A percentile compares a stretch with the other conserved stretches of the same genome.
Conservation (phyloP, 371 early-diverging fungal genomes). For the Rhizopus arrhizus region DNA sequence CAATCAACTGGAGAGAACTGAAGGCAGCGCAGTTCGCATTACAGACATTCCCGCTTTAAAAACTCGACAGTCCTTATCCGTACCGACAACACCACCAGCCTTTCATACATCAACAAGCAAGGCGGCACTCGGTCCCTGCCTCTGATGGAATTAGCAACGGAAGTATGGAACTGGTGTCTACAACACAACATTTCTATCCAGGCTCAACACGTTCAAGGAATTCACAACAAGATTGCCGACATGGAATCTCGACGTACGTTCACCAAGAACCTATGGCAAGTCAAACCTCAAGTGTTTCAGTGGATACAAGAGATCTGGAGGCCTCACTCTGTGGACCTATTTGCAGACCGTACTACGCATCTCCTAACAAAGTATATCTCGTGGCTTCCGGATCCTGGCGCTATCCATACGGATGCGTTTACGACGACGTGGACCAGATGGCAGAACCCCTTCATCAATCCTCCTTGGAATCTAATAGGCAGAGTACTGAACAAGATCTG, state of each 20-base stretch:
- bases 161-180: slow-evolving; percentile 13
- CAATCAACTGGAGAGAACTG: slow-evolving; percentile 34
- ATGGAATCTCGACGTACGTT: slow-evolving; percentile 16
- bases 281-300: slow-evolving; percentile 9
- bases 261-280: slow-evolving; percentile 19
- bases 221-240: slow-evolving; percentile 11
- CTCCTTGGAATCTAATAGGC: not conserved
- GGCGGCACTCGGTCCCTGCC: slow-evolving; percentile 9
- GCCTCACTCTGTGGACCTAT: slow-evolving; percentile 23
- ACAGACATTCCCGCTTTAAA: slow-evolving; percentile 4
- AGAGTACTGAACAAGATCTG: not conserved
- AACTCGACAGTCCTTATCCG: slow-evolving; percentile 4
- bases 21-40: slow-evolving; percentile 9
- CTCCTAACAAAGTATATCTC: slow-evolving; percentile 23
- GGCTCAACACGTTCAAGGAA: slow-evolving; percentile 8
- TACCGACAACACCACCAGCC: slow-evolving; percentile 9
- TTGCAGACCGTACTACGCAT: slow-evolving; percentile 23
- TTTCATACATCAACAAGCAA: slow-evolving; percentile 12
- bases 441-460: not conserved
- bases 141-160: slow-evolving; percentile 8
- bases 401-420: not conserved
- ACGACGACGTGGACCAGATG: not conserved
- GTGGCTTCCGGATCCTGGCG: slow-evolving; percentile 18
- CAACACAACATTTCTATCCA: slow-evolving; percentile 1
- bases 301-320: slow-evolving; percentile 14